Evolutionary conservation across 192 early-diverging fungal genomes (phyloP).

Genomic region (Backusella morwellensis): DNA sequence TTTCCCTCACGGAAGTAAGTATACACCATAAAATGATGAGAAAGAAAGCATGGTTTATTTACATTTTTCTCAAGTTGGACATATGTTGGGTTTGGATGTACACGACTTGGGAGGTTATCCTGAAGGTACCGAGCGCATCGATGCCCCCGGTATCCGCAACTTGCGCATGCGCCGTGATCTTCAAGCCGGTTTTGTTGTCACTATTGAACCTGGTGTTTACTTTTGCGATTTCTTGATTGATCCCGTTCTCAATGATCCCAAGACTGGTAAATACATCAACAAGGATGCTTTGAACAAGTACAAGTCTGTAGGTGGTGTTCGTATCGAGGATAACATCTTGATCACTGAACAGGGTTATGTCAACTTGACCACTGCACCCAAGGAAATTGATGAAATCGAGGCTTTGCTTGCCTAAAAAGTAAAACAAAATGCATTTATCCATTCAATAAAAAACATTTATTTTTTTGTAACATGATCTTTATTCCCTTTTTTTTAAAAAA

Average conservation of each 20-base stretch:
- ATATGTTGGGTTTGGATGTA: constrained; percentile 85
- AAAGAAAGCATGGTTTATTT: neutral
- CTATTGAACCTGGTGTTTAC: constrained; percentile 93
- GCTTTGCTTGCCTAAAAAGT: neutral
- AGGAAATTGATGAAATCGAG: constrained; percentile 49
- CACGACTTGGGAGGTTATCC: constrained; percentile 93
- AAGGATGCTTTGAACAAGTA: constrained; percentile 63
- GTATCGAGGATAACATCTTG: constrained; percentile 90
- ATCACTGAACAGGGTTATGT: constrained; percentile 74
- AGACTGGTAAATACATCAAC: constrained; percentile 61
- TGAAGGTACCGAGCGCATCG: constrained; percentile 66
- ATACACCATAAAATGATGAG: neutral
- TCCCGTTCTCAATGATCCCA: constrained; percentile 54
- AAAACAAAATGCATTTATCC: too few relatives aligned
- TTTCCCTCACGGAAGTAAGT: constrained; percentile 83
- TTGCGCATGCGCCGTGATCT: constrained; percentile 76
- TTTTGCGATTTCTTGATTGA: constrained; percentile 83
- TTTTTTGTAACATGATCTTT: too few relatives aligned
- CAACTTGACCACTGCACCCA: constrained; percentile 83
- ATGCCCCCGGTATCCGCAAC: constrained; percentile 69
- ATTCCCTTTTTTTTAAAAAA: too few relatives aligned
- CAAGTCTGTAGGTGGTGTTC: constrained; percentile 84
- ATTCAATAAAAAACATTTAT: too few relatives aligned
- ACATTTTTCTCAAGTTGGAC: constrained; percentile 47
- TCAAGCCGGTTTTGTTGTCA: constrained; percentile 80